Evolutionary conservation across 163 green algal species (phyloP), one percentile per base, ranked within the genome.

Genomic region (Scenedesmus sp.): DNA sequence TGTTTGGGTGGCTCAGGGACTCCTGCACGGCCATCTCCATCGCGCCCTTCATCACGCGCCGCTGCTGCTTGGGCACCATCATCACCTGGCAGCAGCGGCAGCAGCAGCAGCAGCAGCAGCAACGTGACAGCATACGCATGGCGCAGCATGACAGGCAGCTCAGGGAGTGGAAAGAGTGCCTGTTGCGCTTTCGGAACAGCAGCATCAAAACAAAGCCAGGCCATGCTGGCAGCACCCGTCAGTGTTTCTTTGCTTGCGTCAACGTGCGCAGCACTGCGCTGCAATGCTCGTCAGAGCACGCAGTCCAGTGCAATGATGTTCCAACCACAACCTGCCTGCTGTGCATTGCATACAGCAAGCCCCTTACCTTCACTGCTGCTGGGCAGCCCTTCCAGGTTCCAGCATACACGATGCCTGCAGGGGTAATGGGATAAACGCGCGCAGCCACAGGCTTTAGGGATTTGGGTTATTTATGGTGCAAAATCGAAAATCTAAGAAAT

Each of bases 21-120:
- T 60, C 26, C 84, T 81, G 57, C 23, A 88, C 84, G 12, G 84
- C 84, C 84, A 88, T 88, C 84, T 88, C 84, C 84, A 88, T 70
- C 10, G 84, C 84, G 7, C 23, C 59, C 60, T 88, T 88, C 84
- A 88, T 88, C 18, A 88, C 7, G 8, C 15, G 46, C 8, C 84
- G 84, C 84, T 88, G 84, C 60, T 88, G 84, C 34, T 77, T 23
- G 9, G 84, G 84, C 34, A 88, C 84, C 16, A 8, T 7, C 84
- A 88, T 79, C 0, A 88, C 82, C 82, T 86, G 82, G 13, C 62
- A 20, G 20, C 6, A 52, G 3, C 77, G 13, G 54, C 34, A 2
- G 1, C 54, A 84, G 34, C 77, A 57, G 54, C 34, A 8, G 3
- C 1, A 62, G 77, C 26, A 9, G 15, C 3, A 57, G 77, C 77